phyloP scores from a whole-genome alignment of 192 early-diverging fungal species.

The Geranomyces variabilis region DNA sequence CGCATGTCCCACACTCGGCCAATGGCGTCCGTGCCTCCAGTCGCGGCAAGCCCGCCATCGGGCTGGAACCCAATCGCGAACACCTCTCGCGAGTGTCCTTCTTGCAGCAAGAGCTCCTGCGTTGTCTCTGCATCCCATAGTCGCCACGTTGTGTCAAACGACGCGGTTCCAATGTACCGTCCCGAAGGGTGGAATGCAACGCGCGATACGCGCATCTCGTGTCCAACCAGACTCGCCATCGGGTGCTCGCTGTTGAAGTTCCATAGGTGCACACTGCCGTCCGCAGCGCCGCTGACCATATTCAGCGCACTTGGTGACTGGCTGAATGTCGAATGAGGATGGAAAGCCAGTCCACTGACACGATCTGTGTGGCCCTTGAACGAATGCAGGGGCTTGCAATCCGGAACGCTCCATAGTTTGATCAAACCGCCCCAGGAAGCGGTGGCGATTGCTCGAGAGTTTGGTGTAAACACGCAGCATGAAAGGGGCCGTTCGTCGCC shows the following conservation, averaged over 20 bases:
- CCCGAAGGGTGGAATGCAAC: constrained; percentile 93
- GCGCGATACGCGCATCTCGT: constrained; percentile 78
- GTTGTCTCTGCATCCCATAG: constrained; percentile 89
- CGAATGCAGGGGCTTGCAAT: constrained; percentile 52
- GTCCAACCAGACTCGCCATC: constrained; percentile 76
- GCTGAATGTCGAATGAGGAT: constrained; percentile 73
- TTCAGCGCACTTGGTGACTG: constrained; percentile 65
- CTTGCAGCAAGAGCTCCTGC: constrained; percentile 82
- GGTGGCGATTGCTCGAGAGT: constrained; percentile 75
- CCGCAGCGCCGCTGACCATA: constrained; percentile 82
- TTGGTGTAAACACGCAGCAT: constrained; percentile 77
- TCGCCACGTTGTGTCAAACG: constrained; percentile 91
- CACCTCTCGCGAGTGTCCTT: constrained; percentile 93
- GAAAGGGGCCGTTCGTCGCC: constrained; percentile 87
- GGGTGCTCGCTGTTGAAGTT: constrained; percentile 76
- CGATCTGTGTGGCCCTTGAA: constrained; percentile 79
- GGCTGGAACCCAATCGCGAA: constrained; percentile 90
- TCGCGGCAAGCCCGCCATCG: constrained; percentile 89
- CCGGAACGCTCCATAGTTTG: constrained; percentile 87
- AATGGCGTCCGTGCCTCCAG: constrained; percentile 90
- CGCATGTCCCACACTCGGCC: constrained; percentile 96
- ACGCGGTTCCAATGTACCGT: constrained; percentile 72
- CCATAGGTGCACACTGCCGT: constrained; percentile 81
- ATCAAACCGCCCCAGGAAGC: constrained; percentile 83
- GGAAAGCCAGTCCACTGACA: constrained; percentile 86